Evolutionary conservation across 176 grass and related monocot species (phyloP), one percentile per base, ranked within the genome.

Genomic region (Luzula sylvatica): DNA sequence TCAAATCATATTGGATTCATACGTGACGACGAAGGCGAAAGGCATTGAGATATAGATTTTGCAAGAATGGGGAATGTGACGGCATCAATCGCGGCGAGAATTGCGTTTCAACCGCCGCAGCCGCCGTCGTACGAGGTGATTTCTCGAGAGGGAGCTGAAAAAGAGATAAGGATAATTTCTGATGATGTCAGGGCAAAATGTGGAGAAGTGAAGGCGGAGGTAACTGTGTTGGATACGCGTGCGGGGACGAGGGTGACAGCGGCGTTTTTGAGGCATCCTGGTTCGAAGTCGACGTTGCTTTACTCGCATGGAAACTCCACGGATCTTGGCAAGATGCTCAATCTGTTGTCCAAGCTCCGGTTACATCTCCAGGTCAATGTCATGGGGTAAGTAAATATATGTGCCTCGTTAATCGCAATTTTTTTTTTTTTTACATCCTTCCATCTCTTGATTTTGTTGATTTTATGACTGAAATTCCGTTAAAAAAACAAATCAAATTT

Each of bases 101-200:
- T 96, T 39, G 90, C 90, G n/a, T 96, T 96, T 74, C 89, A 89
- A 66, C 90, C 90, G 58, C 90, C 90, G 26, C 84, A 89, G 74
- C 90, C 90, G 58, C 52, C 84, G 12, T 88, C 90, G 53, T 96
- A 96, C 45, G 81, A 82, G 81, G 65, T 89, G 62, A 26, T 68
- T n/a, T 41, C 44, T 17, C 52, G 52, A 13, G 53, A 51, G 1
- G 40, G 54, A 25, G 41, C 15, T 3, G 49, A 60, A 2, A 48
- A 15, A 0, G 73, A 58, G 14, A 27, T 39, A 61, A 48, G 79
- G 52, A 53, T 65, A 27, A 76, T 88, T 48, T 75, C 81, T 1
- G 59, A 41, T 14, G 46, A 28, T 5, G 25, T 83, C 75, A 58
- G 20, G 78, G 24, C 61, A 54, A 23, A 23, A 54, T 42, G 92